A percentile compares a stretch with the other conserved stretches of the same genome.
Conservation (phyloP, 345 rosid genomes). For the Salix suchowensis region DNA sequence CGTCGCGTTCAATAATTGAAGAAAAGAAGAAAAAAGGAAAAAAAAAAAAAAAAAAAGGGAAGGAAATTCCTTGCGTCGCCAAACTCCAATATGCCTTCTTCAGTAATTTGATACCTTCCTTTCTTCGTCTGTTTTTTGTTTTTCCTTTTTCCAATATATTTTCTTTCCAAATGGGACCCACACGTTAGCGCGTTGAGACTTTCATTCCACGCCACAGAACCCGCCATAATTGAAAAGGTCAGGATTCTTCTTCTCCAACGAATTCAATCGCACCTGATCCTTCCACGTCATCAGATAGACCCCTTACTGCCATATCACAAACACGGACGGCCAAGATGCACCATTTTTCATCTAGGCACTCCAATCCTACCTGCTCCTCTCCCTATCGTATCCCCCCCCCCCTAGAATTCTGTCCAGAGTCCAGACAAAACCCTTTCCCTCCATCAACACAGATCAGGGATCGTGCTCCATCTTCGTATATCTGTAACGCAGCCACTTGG, state of each 20-base stretch:
- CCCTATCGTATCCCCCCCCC: neutral
- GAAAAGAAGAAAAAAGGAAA: too few species aligned
- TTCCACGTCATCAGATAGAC: neutral
- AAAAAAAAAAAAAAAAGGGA: too few species aligned
- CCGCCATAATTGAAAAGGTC: slow-evolving; percentile 2
- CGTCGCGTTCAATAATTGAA: too few species aligned
- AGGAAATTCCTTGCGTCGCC: neutral
- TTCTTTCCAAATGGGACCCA: neutral
- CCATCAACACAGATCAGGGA: too few species aligned
- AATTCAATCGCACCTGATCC: neutral
- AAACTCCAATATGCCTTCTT: neutral
- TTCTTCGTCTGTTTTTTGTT: neutral
- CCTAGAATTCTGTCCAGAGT: neutral
- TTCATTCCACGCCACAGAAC: slow-evolving; percentile 23
- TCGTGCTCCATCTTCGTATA: too few species aligned
- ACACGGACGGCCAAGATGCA: neutral
- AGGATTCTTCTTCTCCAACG: neutral
- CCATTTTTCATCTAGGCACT: neutral
- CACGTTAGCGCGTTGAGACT: slow-evolving; percentile 17
- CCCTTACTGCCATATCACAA: neutral
- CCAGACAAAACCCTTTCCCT: neutral
- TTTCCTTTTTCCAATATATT: neutral
- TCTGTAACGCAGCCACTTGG: too few species aligned
- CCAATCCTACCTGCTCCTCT: neutral
- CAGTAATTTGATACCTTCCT: neutral